Conservation (phyloP, 2,329 filamentous ascomycete species). For the Parastagonospora avenae region DNA sequence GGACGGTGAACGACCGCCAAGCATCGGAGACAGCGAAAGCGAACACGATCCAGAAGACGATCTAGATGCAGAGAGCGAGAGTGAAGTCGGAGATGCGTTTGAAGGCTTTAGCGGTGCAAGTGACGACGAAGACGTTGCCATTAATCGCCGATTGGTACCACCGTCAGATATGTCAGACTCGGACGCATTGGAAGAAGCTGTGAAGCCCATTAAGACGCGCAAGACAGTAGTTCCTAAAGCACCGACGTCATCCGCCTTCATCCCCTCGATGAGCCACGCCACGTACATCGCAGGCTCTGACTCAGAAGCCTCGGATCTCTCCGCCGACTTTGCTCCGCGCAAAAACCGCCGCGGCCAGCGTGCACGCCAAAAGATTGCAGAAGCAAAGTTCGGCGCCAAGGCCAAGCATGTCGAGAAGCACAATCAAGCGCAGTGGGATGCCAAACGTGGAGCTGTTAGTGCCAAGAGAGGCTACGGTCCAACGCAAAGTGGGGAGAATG, state of each 20-base stretch:
- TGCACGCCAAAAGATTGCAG: conserved; percentile 77
- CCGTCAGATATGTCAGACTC: conserved; percentile 19
- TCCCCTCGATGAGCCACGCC: conserved; percentile 75
- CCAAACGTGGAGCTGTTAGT: conserved; percentile 60
- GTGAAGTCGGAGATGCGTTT: conserved; percentile 6
- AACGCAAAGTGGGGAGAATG: conserved; percentile 40
- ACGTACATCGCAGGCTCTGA: conserved; percentile 81
- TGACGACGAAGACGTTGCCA: conserved; percentile 2
- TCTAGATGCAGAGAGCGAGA: conserved; percentile 21
- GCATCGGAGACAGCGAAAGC: conserved; percentile 35
- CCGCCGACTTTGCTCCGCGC: conserved; percentile 57
- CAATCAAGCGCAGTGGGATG: conserved; percentile 64
- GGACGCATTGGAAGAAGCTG: conserved; percentile 14
- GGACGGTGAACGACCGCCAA: conserved; percentile 37
- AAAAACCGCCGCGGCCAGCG: conserved; percentile 80
- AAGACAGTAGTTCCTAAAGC: conserved; percentile 20
- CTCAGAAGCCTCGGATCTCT: conserved; percentile 67
- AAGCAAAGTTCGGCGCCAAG: conserved; percentile 75
- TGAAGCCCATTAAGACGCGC: conserved; percentile 23
- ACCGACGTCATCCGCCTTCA: conserved; percentile 61
- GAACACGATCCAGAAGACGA: conserved; percentile 27
- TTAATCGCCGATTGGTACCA: conserved; percentile 12
- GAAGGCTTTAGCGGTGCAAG: conserved; percentile 6
- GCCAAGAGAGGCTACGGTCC: conserved; percentile 32
- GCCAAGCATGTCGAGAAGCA: conserved; percentile 69